These are phyloP conservation scores for Salisapilia sapeloensis DNA, from an alignment of 352 stramenopile genomes.

Conservation along the genomic window DNA sequence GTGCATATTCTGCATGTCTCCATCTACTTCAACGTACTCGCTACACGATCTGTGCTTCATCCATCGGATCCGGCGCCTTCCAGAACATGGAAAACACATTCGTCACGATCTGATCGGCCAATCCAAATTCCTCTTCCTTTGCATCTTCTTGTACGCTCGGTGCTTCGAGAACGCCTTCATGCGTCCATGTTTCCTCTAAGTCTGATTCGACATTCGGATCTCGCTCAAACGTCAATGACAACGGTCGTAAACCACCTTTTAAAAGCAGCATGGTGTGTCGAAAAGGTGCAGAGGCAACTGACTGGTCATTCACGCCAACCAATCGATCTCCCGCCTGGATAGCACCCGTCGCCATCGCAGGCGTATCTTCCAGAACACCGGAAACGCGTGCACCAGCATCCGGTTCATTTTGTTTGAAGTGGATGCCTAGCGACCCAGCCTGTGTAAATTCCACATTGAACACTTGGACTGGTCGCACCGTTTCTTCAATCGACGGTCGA, in stretches of 20 bases:
- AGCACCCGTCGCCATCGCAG: slow-evolving; percentile 18
- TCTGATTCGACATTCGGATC: slow-evolving; percentile 4
- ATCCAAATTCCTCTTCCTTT: slow-evolving; percentile 22
- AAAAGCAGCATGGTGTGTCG: slow-evolving; percentile 67
- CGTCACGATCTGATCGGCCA: slow-evolving; percentile 72
- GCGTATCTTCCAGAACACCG: slow-evolving; percentile 35
- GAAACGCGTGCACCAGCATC: slow-evolving; percentile 47
- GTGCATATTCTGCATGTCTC: too few relatives aligned
- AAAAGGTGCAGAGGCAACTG: slow-evolving; percentile 48
- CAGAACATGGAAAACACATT: slow-evolving; percentile 77
- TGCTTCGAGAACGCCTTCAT: background rate
- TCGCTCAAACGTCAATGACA: slow-evolving; percentile 64
- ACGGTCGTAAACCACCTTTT: slow-evolving; percentile 52
- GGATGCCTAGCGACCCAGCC: slow-evolving; percentile 51
- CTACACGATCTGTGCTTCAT: too few relatives aligned
- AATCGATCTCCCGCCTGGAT: slow-evolving; percentile 48
- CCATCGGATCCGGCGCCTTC: slow-evolving; percentile 23
- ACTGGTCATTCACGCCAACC: slow-evolving; percentile 62
- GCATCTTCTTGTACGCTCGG: background rate
- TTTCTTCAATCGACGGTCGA: too few relatives aligned
- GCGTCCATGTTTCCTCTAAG: background rate
- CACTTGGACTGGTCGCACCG: slow-evolving; percentile 3
- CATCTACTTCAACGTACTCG: too few relatives aligned
- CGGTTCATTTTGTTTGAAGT: slow-evolving; percentile 62
- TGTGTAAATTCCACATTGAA: slow-evolving; percentile 68